Percentiles rank a stretch among this genome's conserved stretches.
Conservation (phyloP, 495 filamentous ascomycete genomes). For the Apodospora peruviana region DNA sequence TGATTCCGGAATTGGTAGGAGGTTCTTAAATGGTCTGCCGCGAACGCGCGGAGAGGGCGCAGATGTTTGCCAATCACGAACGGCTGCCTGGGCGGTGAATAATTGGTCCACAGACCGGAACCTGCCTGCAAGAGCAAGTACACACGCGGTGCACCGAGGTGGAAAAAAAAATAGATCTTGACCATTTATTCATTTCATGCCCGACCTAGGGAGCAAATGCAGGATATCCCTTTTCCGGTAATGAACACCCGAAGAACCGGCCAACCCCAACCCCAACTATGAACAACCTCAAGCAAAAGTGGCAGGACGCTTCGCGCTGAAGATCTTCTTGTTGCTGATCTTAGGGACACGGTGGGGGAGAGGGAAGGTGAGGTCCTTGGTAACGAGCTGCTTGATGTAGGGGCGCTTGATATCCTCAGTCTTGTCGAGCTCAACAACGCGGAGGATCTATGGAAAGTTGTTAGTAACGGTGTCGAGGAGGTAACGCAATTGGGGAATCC, state of each 20-base stretch:
- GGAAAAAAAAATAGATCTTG: too few relatives aligned
- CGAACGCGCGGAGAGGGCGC: too few relatives aligned
- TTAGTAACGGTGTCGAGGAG: conserved; percentile 20
- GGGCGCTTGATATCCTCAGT: conserved; percentile 87
- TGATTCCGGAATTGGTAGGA: too few relatives aligned
- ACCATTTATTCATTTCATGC: conserved; percentile 36
- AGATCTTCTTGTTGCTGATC: conserved; percentile 76
- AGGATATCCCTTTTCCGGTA: conserved; percentile 47
- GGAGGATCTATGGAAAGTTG: conserved; percentile 70
- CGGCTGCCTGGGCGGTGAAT: too few relatives aligned
- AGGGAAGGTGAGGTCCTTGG: conserved; percentile 95
- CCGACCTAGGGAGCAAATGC: conserved; percentile 41
- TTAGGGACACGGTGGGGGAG: conserved; percentile 91
- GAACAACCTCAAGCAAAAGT: conserved; percentile 63
- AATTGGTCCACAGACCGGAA: too few relatives aligned
- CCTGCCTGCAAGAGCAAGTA: too few relatives aligned
- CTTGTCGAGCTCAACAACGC: conserved; percentile 95
- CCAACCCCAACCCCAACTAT: conserved; percentile 40
- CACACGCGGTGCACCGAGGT: too few relatives aligned
- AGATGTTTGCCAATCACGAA: too few relatives aligned
- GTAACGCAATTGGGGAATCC: conserved; percentile 17
- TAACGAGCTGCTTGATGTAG: conserved; percentile 97
- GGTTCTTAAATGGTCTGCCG: too few relatives aligned
- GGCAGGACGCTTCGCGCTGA: conserved; percentile 81
- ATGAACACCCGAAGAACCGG: conserved; percentile 49